Base-by-base conservation (phyloP, 805 yeast genomes). In the Yarrowia yakushimensis region DNA sequence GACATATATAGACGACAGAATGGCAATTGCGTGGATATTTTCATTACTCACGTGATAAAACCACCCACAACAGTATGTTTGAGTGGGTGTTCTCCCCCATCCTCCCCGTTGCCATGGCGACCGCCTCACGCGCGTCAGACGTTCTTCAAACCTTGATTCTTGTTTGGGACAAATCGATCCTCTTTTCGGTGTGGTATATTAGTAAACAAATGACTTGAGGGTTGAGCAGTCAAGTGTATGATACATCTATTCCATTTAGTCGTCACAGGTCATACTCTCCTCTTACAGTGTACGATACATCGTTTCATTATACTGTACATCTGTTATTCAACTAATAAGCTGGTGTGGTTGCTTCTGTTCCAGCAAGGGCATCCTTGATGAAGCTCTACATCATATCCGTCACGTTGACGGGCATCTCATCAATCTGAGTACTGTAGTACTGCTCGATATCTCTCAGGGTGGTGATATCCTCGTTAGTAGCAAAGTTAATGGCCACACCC, bases 401-500 rank as follows among this genome's bases (percentile, higher is more conserved):
- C 57, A 77, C 72, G 66, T 77, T 74, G 66, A 73, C 70, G n/a
- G 99, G 99, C 93, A 94, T 89, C 77, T 93, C 97, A 69, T 85
- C 89, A 67, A 93, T 90, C 78, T 87, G 88, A 61, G 96, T 90
- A 69, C 87, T 83, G 82, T 93, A 93, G 80, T 85, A 90, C 75
- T 81, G 86, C 80, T 93, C 97, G 67, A 94, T 85, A 75, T 88
- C 96, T 74, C 87, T 85, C 79, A 92, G 79, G 73, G 82, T 82
- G 67, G 82, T 80, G 67, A 81, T 81, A 74, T 93, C 97, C 63
- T 85, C 85, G 66, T 81, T 82, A 59, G 98, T 92, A 70, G 92
- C 86, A 72, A 93, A 88, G 81, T 92, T 94, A 74, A 93, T 88
- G 66, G 98, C 97, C 66, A 90, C 93, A 81, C 99, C 99, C 80